These are phyloP conservation scores for Erythrobasidium hasegawianum DNA, from an alignment of 1,284 basidiomycete genomes.

Conservation along the genomic window DNA sequence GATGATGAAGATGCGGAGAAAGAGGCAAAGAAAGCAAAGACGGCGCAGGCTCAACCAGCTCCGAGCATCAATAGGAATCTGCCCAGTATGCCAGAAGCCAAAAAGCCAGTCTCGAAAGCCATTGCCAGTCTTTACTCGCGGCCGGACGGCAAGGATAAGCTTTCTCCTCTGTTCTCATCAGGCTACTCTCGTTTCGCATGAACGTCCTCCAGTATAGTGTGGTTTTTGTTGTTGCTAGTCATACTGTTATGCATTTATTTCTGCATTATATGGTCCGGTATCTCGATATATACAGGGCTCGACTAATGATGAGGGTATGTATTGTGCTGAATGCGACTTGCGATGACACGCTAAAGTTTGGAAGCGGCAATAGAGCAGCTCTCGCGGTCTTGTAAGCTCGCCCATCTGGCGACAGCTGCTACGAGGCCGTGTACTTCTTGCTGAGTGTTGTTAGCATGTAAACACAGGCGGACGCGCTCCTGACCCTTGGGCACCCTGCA, in stretches of 20 bases:
- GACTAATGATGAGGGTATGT: slow-evolving; percentile 1
- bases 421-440: slow-evolving; percentile 63
- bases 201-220: neutral
- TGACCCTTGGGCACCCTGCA: slow-evolving; percentile 73
- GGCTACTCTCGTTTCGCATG: slow-evolving; percentile 27
- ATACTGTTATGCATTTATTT: too few species aligned
- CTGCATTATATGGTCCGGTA: too few species aligned
- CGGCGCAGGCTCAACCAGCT: neutral
- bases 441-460: slow-evolving; percentile 68
- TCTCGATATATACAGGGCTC: neutral
- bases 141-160: slow-evolving; percentile 19
- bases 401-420: slow-evolving; percentile 57
- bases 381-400: slow-evolving; percentile 33
- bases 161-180: slow-evolving; percentile 27
- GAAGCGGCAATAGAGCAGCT: too few species aligned
- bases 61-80: slow-evolving; percentile 32
- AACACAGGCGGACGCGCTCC: slow-evolving; percentile 76
- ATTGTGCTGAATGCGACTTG: too few species aligned
- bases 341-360: neutral
- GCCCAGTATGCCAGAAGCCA: slow-evolving; percentile 19
- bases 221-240: neutral
- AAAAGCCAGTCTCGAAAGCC: slow-evolving; percentile 29
- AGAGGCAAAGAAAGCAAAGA: slow-evolving; percentile 22
- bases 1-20: neutral
- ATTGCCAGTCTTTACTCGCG: slow-evolving; percentile 23